These are phyloP conservation scores for Peltaster fructicola DNA, from an alignment of 2,329 filamentous ascomycete genomes.

Conservation along the genomic window DNA sequence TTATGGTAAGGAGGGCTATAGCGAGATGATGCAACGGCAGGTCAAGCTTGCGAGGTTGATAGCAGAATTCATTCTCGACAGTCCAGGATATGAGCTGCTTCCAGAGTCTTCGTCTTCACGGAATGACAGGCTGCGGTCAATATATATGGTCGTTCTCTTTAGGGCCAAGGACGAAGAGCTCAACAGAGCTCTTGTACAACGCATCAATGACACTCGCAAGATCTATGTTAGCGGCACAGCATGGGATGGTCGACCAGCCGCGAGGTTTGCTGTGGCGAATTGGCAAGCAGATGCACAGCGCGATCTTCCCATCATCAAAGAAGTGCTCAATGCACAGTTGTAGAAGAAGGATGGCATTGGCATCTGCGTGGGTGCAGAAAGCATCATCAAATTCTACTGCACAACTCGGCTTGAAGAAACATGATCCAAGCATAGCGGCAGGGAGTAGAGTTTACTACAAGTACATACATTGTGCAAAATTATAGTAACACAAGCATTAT, in stretches of 20 bases:
- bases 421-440: too few relatives aligned
- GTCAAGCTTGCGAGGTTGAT: constrained; percentile 52
- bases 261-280: constrained; percentile 70
- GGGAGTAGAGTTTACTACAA: too few relatives aligned
- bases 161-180: constrained; percentile 45
- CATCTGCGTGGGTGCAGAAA: too few relatives aligned
- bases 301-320: constrained; percentile 48
- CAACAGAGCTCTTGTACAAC: constrained; percentile 49
- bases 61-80: constrained; percentile 42
- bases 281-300: constrained; percentile 57
- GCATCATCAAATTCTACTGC: too few relatives aligned
- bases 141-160: constrained; percentile 62
- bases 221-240: constrained; percentile 71
- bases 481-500: too few relatives aligned
- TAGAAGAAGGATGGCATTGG: too few relatives aligned
- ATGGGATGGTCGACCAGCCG: constrained; percentile 58
- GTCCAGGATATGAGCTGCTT: constrained; percentile 48
- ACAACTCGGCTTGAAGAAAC: too few relatives aligned
- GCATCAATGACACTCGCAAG: constrained; percentile 54
- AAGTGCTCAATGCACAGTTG: too few relatives aligned
- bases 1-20: constrained; percentile 54
- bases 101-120: constrained; percentile 26
- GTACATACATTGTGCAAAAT: too few relatives aligned
- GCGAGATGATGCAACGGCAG: constrained; percentile 53
- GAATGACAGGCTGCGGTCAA: constrained; percentile 29